Percentiles rank a stretch among this genome's conserved stretches.
Conservation (phyloP, 495 filamentous ascomycete genomes). For the Coniosporium apollinis region DNA sequence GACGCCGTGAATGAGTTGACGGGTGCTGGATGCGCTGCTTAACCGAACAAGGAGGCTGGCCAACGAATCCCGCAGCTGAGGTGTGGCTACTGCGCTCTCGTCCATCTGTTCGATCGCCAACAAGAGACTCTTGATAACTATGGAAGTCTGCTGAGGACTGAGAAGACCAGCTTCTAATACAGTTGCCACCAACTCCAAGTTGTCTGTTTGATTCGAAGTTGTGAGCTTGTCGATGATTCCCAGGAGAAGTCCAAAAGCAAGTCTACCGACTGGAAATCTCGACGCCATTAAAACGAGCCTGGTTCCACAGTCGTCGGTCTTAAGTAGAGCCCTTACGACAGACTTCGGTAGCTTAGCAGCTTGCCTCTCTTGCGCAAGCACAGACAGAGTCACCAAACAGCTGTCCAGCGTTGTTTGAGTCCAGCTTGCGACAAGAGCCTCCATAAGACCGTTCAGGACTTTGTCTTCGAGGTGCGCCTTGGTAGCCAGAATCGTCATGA, state of each 20-base stretch:
- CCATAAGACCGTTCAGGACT: conserved; percentile 66
- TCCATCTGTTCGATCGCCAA: too few relatives aligned
- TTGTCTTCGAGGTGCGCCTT: conserved; percentile 62
- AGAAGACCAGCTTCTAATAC: not conserved
- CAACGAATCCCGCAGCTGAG: too few relatives aligned
- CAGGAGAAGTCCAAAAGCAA: conserved; percentile 54
- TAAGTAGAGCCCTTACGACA: conserved; percentile 52
- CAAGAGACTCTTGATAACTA: conserved; percentile 1
- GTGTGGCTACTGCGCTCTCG: too few relatives aligned
- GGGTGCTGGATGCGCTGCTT: too few relatives aligned
- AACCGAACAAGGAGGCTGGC: too few relatives aligned
- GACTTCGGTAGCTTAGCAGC: conserved; percentile 37
- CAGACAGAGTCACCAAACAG: conserved; percentile 64
- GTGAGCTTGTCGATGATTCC: conserved; percentile 46
- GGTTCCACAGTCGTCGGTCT: conserved; percentile 38
- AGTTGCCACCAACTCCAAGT: not conserved
- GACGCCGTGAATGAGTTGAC: conserved; percentile 30
- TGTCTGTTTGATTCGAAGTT: not conserved
- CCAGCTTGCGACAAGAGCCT: conserved; percentile 62
- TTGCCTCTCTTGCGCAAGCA: conserved; percentile 59
- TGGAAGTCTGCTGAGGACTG: not conserved
- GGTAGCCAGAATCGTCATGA: conserved; percentile 64
- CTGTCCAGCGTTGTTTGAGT: conserved; percentile 48
- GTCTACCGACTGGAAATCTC: conserved; percentile 50
- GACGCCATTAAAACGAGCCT: conserved; percentile 43